phyloP scores from a whole-genome alignment of 2,329 filamentous ascomycete genomes.

The Stagonosporopsis cucurbitacearum region DNA sequence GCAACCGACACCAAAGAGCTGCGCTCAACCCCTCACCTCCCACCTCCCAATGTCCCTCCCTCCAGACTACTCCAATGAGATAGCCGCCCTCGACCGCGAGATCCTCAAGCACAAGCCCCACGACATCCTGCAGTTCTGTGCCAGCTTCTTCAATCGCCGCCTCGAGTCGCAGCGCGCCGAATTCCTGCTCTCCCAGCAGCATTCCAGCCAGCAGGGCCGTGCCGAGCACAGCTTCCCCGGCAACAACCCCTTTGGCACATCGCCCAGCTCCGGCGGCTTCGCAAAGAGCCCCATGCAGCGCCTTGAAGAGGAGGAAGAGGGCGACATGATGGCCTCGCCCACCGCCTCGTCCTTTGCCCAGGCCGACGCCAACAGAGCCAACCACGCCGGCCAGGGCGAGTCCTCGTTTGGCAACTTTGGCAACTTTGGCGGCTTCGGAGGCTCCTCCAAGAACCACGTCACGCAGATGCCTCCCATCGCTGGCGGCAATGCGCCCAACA shows the following conservation, averaged over 20 bases:
- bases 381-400: constrained; percentile 32
- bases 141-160: constrained; percentile 70
- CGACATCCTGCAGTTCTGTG: constrained; percentile 74
- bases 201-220: constrained; percentile 52
- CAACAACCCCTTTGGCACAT: constrained; percentile 74
- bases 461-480: constrained; percentile 52
- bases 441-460: constrained; percentile 45
- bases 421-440: constrained; percentile 44
- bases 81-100: constrained; percentile 68
- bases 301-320: constrained; percentile 84
- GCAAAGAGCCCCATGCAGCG: constrained; percentile 62
- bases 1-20: constrained; percentile 48
- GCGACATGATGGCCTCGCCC: constrained; percentile 76
- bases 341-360: constrained; percentile 60
- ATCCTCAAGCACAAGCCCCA: constrained; percentile 63
- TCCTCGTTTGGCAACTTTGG: constrained; percentile 48
- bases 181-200: constrained; percentile 59
- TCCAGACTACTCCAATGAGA: constrained; percentile 61
- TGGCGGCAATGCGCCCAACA: constrained; percentile 75
- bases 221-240: constrained; percentile 79
- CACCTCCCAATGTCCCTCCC: constrained; percentile 49
- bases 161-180: constrained; percentile 69
- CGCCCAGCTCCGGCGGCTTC: constrained; percentile 51
- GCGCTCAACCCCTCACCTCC: constrained; percentile 45
- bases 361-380: constrained; percentile 51